Conservation (phyloP, 1,139 yeast genomes). For the Torulaspora globosa region DNA sequence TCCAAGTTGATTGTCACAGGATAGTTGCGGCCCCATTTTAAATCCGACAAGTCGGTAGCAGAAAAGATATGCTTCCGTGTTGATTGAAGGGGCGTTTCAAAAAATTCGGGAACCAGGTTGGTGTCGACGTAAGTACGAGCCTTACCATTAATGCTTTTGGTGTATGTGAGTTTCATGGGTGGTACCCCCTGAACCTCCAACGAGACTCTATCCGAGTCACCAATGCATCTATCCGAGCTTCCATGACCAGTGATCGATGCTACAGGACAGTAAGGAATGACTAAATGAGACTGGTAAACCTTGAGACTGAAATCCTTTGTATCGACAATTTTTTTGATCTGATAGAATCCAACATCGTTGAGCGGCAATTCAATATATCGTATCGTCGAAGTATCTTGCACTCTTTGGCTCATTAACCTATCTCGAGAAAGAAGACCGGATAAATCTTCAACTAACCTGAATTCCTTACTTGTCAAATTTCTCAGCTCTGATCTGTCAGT, state of each 20-base stretch:
- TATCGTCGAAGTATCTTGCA: conserved; percentile 37
- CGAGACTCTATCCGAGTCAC: conserved; percentile 51
- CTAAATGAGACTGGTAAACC: conserved; percentile 57
- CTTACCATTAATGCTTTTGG: conserved; percentile 51
- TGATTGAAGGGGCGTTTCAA: conserved; percentile 38
- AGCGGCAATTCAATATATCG: conserved; percentile 54
- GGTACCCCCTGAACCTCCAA: conserved; percentile 68
- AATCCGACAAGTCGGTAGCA: conserved; percentile 38
- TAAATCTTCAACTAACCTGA: conserved; percentile 43
- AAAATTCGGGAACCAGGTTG: conserved; percentile 46
- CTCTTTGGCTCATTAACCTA: conserved; percentile 21
- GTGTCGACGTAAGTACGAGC: conserved; percentile 44
- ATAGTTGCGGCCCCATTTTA: conserved; percentile 52
- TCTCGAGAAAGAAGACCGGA: conserved; percentile 40
- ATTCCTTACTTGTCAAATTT: conserved; percentile 56
- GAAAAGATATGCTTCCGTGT: conserved; percentile 28
- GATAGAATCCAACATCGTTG: conserved; percentile 67
- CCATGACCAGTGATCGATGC: conserved; percentile 44
- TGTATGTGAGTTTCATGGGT: conserved; percentile 64
- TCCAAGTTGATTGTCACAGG: conserved; percentile 49
- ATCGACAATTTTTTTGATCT: conserved; percentile 62
- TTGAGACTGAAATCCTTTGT: conserved; percentile 60
- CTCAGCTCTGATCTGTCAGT: conserved; percentile 46
- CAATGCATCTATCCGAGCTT: conserved; percentile 57
- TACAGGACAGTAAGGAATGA: conserved; percentile 74